Base-by-base conservation (phyloP, 2,329 filamentous ascomycete species). In the Akanthomyces muscarius region DNA sequence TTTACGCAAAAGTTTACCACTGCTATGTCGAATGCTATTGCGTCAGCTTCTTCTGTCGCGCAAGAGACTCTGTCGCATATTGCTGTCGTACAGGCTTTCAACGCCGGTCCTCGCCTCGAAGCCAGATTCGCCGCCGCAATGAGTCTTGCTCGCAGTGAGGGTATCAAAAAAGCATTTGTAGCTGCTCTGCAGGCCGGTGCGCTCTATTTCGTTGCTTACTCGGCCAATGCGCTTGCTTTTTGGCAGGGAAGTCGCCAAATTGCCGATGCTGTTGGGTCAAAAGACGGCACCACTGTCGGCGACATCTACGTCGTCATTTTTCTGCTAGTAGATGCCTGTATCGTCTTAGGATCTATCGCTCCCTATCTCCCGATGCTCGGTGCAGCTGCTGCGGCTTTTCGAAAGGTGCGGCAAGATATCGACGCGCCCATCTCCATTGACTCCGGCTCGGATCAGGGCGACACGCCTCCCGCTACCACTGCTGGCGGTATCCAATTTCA, bases 131-230 rank as follows among this genome's bases (percentile, higher is more conserved):
- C 81, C 2, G 76, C 74, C 0, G 78, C 81, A 18, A 78, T 89
- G 53, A 76, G 76, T 30, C 71, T 74, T 3, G 81, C 85, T 4
- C 77, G 80, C 54, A 76, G 73, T 11, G 78, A 82, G 28, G 86
- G 81, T 2, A 78, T 85, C 64, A 83, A 84, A 65, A 89, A 89
- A 70, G 81, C 84, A 0, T 72, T 81, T 1, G 78, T 81, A 0
- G 78, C 82, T 30, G 88, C 83, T 4, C 71, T 83, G 0, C 85
- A 89, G 69, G 79, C 84, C 8, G 86, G 86, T 11, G 71, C 83
- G 18, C 74, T 89, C 7, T 90, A 88, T 70, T 89, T 90, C 66
- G 83, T 90, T 66, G 85, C 86, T 4, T 89, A 88, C 66, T 81
- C 85, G 2, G 86, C 85, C 7, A 89, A 89, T 70, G 86, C 85